These are phyloP conservation scores for Candolleomyces aberdarensis DNA, from an alignment of 768 basidiomycete species.

Conservation along the genomic window DNA sequence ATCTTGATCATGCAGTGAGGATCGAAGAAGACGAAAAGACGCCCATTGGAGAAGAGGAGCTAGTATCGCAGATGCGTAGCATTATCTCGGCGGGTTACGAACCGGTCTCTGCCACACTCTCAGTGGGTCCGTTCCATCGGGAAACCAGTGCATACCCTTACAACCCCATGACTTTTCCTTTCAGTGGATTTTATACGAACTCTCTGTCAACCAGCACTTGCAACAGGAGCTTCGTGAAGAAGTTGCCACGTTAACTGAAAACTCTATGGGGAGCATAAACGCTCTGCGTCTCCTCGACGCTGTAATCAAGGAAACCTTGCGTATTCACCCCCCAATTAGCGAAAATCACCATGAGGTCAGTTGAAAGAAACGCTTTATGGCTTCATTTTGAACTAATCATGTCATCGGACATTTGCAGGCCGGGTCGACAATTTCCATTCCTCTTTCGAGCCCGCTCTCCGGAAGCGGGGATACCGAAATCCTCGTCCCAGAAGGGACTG, in stretches of 20 bases:
- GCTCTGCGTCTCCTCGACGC: constrained; percentile 55
- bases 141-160: constrained; percentile 10
- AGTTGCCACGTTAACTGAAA: constrained; percentile 40
- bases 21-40: constrained; percentile 40
- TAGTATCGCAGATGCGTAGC: constrained; percentile 61
- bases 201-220: constrained; percentile 46
- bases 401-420: constrained; percentile 31
- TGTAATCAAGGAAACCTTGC: constrained; percentile 57
- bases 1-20: constrained; percentile 24
- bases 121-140: constrained; percentile 23
- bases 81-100: constrained; percentile 62
- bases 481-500: constrained; percentile 54
- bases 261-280: constrained; percentile 51
- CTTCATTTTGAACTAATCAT: background rate
- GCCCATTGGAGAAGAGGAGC: constrained; percentile 40
- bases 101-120: constrained; percentile 44
- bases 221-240: constrained; percentile 60
- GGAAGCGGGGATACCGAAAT: constrained; percentile 41
- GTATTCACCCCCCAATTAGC: constrained; percentile 57
- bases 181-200: constrained; percentile 67
- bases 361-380: background rate
- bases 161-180: constrained; percentile 8
- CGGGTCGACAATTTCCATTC: constrained; percentile 47
- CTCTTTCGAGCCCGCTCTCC: constrained; percentile 49
- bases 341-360: constrained; percentile 64